Evolutionary conservation across 768 basidiomycete species (phyloP), one percentile per base, ranked within the genome.

Genomic region (Pleurotus ostreatus): DNA sequence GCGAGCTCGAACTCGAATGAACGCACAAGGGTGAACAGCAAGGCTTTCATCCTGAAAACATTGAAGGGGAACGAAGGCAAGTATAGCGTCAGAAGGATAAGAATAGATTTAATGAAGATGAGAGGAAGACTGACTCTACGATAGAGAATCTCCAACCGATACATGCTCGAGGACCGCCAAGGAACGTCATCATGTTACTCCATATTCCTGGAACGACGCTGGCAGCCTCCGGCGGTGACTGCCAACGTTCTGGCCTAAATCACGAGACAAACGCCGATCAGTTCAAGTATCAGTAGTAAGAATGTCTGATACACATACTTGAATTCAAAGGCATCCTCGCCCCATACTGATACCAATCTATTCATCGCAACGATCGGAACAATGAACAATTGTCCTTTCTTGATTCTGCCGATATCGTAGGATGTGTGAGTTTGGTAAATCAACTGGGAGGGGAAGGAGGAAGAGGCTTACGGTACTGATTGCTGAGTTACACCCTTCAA

Each of bases 91-190:
- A 16, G 40, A 30, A 12, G n/a, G 39, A 26, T 2, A 25, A 13
- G 25, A 16, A 37, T 13, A 15, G 40, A 30, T 13, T 13, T 34
- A 8, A 25, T n/a, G 12, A 15, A 38, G 18, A 8, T 16, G 34
- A 18, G 26, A 41, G 20, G 7, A 4, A 37, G 2, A 75, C 81
- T 40, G 57, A 84, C 81, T 84, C 84, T 13, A 79, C 70, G 18
- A 87, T 66, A 12, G 86, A 74, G 63, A 88, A 88, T 3, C 82
- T 78, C 63, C 80, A 87, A 0, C 85, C 85, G 37, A 88, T 86
- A 58, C 86, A 89, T 0, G 83, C 76, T 16, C 78, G 76, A 12
- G 84, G 81, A 4, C 87, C 87, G 34, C 83, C 83, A 2, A 85
- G 61, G 74, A 89, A 89, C 0, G 81, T 77, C 37, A 87, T 63